A percentile compares a stretch with the other conserved stretches of the same genome.
phyloP scores from a whole-genome alignment of 2,329 filamentous ascomycete genomes.

The Colletotrichum cereale region DNA sequence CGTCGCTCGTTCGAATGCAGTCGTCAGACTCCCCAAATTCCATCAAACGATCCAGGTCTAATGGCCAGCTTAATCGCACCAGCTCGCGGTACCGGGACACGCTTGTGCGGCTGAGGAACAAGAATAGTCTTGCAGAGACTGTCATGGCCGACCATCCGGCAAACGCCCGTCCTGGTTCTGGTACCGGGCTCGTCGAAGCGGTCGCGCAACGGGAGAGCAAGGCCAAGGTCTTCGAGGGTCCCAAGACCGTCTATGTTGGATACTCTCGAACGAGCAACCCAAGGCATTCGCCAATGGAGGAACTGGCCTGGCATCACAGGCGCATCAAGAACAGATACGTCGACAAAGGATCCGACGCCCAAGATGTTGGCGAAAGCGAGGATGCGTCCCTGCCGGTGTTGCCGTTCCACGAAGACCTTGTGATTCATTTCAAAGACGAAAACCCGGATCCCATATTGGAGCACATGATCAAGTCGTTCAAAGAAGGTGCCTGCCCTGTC shows the following conservation, averaged over 20 bases:
- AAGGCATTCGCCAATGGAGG: conserved; percentile 42
- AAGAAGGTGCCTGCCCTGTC: conserved; percentile 52
- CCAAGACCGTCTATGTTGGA: conserved; percentile 49
- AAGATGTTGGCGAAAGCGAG: conserved; percentile 39
- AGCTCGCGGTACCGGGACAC: conserved; percentile 50
- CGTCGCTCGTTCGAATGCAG: conserved; percentile 54
- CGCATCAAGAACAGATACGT: conserved; percentile 43
- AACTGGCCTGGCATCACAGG: conserved; percentile 38
- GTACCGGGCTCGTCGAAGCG: conserved; percentile 44
- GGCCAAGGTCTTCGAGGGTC: conserved; percentile 46
- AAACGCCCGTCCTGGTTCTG: conserved; percentile 46
- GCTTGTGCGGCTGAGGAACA: conserved; percentile 12
- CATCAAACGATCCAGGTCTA: conserved; percentile 52
- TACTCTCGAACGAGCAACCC: conserved; percentile 47
- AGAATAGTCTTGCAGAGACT: conserved; percentile 25
- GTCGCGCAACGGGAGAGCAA: conserved; percentile 43
- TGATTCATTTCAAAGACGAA: conserved; percentile 66
- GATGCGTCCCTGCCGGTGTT: conserved; percentile 61
- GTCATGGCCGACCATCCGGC: background rate
- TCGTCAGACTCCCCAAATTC: conserved; percentile 44
- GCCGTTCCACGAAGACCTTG: conserved; percentile 66
- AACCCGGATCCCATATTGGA: conserved; percentile 58
- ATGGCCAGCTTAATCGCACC: conserved; percentile 51
- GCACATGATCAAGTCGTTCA: conserved; percentile 61
- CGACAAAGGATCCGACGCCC: conserved; percentile 21